phyloP scores from a whole-genome alignment of 306 rosid species.

The Acacia acuminata region DNA sequence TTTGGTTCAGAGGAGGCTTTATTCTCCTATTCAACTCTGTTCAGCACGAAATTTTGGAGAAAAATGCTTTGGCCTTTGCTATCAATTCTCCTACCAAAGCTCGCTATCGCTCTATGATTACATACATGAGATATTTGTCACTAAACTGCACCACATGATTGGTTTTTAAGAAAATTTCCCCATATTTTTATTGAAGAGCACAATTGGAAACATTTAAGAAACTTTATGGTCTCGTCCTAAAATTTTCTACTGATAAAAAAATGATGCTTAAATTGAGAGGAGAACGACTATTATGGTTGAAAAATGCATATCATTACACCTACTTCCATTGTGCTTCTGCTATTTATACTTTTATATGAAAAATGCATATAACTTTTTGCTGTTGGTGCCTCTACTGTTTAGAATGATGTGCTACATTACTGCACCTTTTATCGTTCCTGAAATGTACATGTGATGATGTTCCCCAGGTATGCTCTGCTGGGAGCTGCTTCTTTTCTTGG shows the following conservation, averaged over 20 bases:
- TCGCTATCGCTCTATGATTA: too few species aligned
- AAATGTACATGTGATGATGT: conserved; percentile 29
- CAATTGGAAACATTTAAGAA: too few species aligned
- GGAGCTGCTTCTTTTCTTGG: conserved; percentile 99
- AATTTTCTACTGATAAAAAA: too few species aligned
- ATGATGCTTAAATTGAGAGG: not conserved
- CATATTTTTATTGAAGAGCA: too few species aligned
- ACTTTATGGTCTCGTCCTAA: too few species aligned
- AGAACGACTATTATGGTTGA: not conserved
- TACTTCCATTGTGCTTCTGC: not conserved
- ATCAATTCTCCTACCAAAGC: not conserved
- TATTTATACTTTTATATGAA: not conserved
- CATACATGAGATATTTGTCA: not conserved
- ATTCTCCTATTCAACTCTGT: not conserved
- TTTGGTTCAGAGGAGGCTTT: not conserved
- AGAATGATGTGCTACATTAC: not conserved
- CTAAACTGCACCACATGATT: not conserved
- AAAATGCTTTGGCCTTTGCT: not conserved
- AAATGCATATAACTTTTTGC: not conserved
- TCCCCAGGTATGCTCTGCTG: conserved; percentile 87
- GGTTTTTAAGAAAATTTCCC: not conserved
- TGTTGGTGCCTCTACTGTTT: not conserved
- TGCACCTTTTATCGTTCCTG: not conserved
- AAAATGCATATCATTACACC: too few species aligned
- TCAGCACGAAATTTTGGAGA: not conserved